Evolutionary conservation across 352 stramenopile species (phyloP).

Genomic region (Phytophthora tentaculata): DNA sequence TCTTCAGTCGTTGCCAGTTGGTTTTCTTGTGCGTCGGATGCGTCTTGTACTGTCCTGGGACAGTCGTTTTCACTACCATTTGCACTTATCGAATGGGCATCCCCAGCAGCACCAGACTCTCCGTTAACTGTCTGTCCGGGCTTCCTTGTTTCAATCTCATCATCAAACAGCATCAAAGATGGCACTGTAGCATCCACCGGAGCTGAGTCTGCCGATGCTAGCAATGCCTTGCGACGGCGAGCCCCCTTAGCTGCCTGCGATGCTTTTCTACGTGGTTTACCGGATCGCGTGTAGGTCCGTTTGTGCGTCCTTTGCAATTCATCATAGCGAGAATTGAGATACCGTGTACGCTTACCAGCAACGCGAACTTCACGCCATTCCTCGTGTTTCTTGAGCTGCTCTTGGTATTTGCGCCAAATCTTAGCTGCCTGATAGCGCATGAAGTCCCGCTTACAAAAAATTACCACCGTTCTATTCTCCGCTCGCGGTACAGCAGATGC

Average conservation of each 20-base stretch:
- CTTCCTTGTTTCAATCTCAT: not conserved
- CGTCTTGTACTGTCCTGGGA: slow-evolving; percentile 3
- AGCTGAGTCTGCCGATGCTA: slow-evolving; percentile 4
- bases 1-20: slow-evolving; percentile 4
- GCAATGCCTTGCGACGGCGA: not conserved
- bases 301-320: slow-evolving; percentile 32
- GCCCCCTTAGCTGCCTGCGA: not conserved
- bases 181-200: not conserved
- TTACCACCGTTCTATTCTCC: slow-evolving; percentile 68
- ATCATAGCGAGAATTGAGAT: slow-evolving; percentile 49
- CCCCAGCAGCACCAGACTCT: not conserved
- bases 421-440: slow-evolving; percentile 74
- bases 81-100: slow-evolving; percentile 6
- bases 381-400: slow-evolving; percentile 58
- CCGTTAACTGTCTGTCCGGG: not conserved
- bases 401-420: slow-evolving; percentile 79
- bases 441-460: slow-evolving; percentile 86
- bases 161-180: not conserved
- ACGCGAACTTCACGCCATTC: slow-evolving; percentile 54
- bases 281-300: slow-evolving; percentile 25
- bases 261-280: slow-evolving; percentile 18
- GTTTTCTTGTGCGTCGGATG: slow-evolving; percentile 5
- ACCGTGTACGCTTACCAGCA: slow-evolving; percentile 60
- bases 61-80: not conserved
- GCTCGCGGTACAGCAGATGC: slow-evolving; percentile 3